Base-by-base conservation (phyloP, 2,329 filamentous ascomycete genomes). In the Talaromyces verruculosus region DNA sequence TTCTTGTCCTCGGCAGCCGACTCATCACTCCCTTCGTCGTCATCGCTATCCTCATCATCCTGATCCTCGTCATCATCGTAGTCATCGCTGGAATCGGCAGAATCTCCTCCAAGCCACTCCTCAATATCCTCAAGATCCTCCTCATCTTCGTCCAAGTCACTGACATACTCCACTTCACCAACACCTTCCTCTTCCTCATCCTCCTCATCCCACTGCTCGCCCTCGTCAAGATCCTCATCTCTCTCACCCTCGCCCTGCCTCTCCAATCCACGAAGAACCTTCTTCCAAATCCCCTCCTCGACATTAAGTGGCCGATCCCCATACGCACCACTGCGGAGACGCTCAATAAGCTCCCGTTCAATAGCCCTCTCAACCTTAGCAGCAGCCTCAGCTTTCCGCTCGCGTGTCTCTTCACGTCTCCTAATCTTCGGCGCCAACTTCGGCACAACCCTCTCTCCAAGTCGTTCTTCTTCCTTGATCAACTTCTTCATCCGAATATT, bases 301-400 rank as follows among this genome's bases (percentile, higher is more conserved):
- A 97, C 93, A 76, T 99, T 99, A 70, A 99, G 84, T 49, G 95
- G 95, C 76, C 92, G 88, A 73, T 98, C 93, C 64, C 95, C 95
- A 79, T 99, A 98, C 2, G 93, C 93, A 55, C 95, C 95, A 75
- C 92, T 93, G 70, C 93, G 86, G 78, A 99, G 81, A 72, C 95
- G 85, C 80, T 98, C 92, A 72, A 99, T 90, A 71, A 99, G 84
- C 80, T 98, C 94, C 64, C 95, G 85, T 84, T 99, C 95, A 78
- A 99, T 98, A 7, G 93, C 93, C 70, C 92, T 85, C 84, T 99
- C 95, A 68, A 99, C 88, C 87, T 97, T 97, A 25, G 95, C 95
- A 7, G 91, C 91, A 22, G 88, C 88, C 79, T 91, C 88, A 11
- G 89, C 90, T 80, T 91, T 92, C 71, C 90, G 84, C 80, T 92